Evolutionary conservation across 805 yeast species (phyloP).

Genomic region (Suhomyces pyralidae): DNA sequence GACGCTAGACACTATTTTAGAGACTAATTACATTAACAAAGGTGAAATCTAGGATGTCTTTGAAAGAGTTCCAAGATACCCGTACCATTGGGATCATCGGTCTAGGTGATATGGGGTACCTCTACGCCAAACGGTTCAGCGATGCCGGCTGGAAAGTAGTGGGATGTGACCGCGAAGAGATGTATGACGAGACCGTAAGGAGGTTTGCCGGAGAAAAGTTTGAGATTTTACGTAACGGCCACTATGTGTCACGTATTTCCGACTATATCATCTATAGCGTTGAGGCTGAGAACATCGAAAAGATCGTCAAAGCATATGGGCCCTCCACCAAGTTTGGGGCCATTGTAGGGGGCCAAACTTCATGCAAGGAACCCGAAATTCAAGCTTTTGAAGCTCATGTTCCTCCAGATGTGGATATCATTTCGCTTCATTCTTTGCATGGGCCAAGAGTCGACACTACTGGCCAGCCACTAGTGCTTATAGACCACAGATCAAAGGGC

Average conservation of each 20-base stretch:
- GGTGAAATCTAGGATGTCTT: too few relatives aligned
- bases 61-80: constrained; percentile 10
- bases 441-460: constrained; percentile 88
- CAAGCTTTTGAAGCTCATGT: constrained; percentile 73
- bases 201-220: constrained; percentile 46
- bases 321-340: constrained; percentile 86
- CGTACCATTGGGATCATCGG: constrained; percentile 88
- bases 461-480: constrained; percentile 90
- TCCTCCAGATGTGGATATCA: constrained; percentile 78
- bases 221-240: constrained; percentile 72
- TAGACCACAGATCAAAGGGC: constrained; percentile 64
- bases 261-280: constrained; percentile 89
- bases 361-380: constrained; percentile 90
- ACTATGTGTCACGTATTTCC: constrained; percentile 71
- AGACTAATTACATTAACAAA: too few relatives aligned
- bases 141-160: constrained; percentile 86
- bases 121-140: constrained; percentile 77
- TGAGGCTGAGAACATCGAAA: constrained; percentile 80
- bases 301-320: constrained; percentile 73
- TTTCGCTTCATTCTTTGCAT: constrained; percentile 88
- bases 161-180: constrained; percentile 81
- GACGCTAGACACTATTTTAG: too few relatives aligned
- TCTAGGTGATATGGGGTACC: constrained; percentile 92
- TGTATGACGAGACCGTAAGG: constrained; percentile 43
- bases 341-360: constrained; percentile 97